Evolutionary conservation across 139 green algal species (phyloP).

Genomic region (Micromonas commoda): DNA sequence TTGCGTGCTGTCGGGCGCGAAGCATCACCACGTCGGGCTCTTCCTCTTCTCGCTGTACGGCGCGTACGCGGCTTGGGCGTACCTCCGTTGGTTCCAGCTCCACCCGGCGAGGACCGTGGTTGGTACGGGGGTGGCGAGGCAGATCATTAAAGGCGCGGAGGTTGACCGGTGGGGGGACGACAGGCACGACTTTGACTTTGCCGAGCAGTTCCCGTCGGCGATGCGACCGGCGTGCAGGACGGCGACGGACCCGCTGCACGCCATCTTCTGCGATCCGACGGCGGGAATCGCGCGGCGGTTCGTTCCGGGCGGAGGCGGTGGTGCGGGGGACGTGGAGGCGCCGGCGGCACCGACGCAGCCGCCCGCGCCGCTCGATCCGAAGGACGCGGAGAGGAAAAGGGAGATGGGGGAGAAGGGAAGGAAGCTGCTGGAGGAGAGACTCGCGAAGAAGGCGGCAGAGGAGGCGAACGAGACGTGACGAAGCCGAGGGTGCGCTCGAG

Average conservation of each 20-base stretch:
- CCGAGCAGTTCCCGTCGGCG: slow-evolving; percentile 1
- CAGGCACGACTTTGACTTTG: background rate
- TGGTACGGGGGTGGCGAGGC: background rate
- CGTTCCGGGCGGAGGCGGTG: background rate
- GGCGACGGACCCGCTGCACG: background rate
- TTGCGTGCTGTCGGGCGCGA: slow-evolving; percentile 5
- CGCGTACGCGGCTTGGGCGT: slow-evolving; percentile 19
- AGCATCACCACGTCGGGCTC: slow-evolving; percentile 26
- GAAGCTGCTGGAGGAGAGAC: background rate
- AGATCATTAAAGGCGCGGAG: background rate
- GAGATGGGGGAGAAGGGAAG: background rate
- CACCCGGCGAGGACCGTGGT: no score
- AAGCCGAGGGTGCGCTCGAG: no score
- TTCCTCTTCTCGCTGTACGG: slow-evolving; percentile 26
- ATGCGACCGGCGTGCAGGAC: background rate
- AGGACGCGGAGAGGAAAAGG: background rate
- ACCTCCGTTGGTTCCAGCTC: slow-evolving; percentile 31
- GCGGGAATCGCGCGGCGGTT: no score
- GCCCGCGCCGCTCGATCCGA: background rate
- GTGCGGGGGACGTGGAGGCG: background rate
- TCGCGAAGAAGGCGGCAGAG: no score
- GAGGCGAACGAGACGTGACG: background rate
- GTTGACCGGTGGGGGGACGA: background rate
- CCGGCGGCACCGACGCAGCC: no score
- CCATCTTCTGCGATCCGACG: background rate